phyloP scores from a whole-genome alignment of 768 basidiomycete species.

The Paxillus ammoniavirescens region DNA sequence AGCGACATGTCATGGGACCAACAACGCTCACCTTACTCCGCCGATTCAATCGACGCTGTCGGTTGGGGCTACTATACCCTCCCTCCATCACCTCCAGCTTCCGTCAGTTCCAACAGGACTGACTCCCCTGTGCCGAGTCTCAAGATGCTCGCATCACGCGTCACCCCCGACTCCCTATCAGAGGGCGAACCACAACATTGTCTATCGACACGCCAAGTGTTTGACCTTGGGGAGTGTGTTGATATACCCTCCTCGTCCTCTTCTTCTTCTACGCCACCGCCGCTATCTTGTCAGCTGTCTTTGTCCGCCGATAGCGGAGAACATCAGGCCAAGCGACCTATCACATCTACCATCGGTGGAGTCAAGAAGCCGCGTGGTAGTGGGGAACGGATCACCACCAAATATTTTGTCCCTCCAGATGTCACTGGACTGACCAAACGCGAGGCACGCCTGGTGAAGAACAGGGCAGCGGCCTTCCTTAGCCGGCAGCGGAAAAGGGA shows the following conservation, averaged over 20 bases:
- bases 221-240: conserved; percentile 49
- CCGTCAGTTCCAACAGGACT: conserved; percentile 41
- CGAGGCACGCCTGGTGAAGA: conserved; percentile 89
- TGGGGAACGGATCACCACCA: conserved; percentile 55
- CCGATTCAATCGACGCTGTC: conserved; percentile 36
- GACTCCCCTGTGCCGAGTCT: conserved; percentile 46
- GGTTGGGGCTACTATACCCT: conserved; percentile 49
- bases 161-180: conserved; percentile 41
- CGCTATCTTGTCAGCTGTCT: conserved; percentile 31
- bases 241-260: conserved; percentile 35
- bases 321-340: conserved; percentile 36
- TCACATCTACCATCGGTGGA: conserved; percentile 43
- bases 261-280: conserved; percentile 29
- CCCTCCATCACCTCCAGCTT: conserved; percentile 48
- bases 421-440: conserved; percentile 87
- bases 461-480: conserved; percentile 89
- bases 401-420: conserved; percentile 87
- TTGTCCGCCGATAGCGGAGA: conserved; percentile 33
- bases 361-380: conserved; percentile 48
- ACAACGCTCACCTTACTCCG: conserved; percentile 36
- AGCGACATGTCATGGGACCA: conserved; percentile 50
- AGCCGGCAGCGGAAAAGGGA: conserved; percentile 89
- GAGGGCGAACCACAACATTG: conserved; percentile 53
- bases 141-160: conserved; percentile 51
- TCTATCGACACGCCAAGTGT: conserved; percentile 70